Conservation (phyloP, 75 land plant species). For the Selaginella tamariscina region DNA sequence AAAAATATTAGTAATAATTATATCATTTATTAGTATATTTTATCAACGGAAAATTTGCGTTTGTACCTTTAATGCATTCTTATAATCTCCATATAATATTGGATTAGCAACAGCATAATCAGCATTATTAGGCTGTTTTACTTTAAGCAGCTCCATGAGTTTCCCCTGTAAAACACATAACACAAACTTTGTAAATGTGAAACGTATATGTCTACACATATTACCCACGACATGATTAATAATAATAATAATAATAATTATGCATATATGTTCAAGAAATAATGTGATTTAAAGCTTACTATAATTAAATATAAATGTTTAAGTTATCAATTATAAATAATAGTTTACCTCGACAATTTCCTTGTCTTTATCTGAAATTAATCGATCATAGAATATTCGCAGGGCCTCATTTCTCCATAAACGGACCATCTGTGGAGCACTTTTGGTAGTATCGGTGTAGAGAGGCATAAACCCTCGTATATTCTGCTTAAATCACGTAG, state of each 20-base stretch:
- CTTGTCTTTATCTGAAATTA: constrained; percentile 21
- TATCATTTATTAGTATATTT: too few relatives aligned
- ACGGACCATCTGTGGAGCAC: constrained; percentile 22
- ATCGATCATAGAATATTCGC: constrained; percentile 28
- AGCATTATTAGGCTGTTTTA: constrained; percentile 14
- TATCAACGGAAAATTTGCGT: too few relatives aligned
- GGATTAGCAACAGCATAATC: constrained; percentile 19
- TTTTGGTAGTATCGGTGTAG: constrained; percentile 27
- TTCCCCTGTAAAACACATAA: constrained; percentile 12
- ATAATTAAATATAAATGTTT: too few relatives aligned
- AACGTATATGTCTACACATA: too few relatives aligned
- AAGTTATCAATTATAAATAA: too few relatives aligned
- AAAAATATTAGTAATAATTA: too few relatives aligned
- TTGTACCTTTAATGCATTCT: constrained; percentile 16
- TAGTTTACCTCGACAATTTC: constrained; percentile 20
- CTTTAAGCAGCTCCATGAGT: constrained; percentile 4
- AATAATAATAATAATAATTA: too few relatives aligned
- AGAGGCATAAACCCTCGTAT: constrained; percentile 29
- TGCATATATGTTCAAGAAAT: too few relatives aligned
- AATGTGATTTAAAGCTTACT: too few relatives aligned
- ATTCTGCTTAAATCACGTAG: constrained; percentile 29
- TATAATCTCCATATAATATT: constrained; percentile 28
- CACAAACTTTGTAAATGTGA: not conserved
- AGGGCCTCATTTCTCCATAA: constrained; percentile 30
- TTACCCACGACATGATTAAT: too few relatives aligned